Conservation (phyloP, 108 stramenopile species). For the Aurantiochytrium sp. region DNA sequence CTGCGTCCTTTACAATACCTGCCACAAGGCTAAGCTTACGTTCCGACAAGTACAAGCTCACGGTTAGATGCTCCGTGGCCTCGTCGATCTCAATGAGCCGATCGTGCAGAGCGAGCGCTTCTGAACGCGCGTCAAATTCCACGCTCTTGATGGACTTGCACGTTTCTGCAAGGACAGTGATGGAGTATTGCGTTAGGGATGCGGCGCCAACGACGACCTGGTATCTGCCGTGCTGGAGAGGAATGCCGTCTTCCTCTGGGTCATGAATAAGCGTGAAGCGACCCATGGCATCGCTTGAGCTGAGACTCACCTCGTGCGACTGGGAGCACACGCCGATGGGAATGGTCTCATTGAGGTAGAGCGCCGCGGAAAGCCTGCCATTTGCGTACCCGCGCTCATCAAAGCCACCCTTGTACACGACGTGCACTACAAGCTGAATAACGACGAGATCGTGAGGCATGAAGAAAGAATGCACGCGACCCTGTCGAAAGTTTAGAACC, state of each 20-base stretch:
- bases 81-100: background rate
- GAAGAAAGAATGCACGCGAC: slow-evolving; percentile 10
- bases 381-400: slow-evolving; percentile 27
- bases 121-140: background rate
- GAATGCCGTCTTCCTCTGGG: slow-evolving; percentile 21
- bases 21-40: slow-evolving; percentile 31
- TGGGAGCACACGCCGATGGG: slow-evolving; percentile 25
- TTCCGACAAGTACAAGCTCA: slow-evolving; percentile 28
- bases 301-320: background rate
- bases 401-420: slow-evolving; percentile 37
- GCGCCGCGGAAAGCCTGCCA: slow-evolving; percentile 29
- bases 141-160: background rate
- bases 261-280: slow-evolving; percentile 29
- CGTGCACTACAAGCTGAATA: slow-evolving; percentile 20
- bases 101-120: background rate
- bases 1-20: slow-evolving; percentile 28
- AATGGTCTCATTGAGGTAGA: slow-evolving; percentile 22
- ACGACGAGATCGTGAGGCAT: background rate
- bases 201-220: slow-evolving; percentile 39
- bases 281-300: slow-evolving; percentile 24
- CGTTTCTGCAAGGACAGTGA: slow-evolving; percentile 17
- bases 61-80: slow-evolving; percentile 24
- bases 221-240: slow-evolving; percentile 22
- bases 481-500: background rate
- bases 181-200: slow-evolving; percentile 20